phyloP scores from a whole-genome alignment of 331 rosid genomes.

The Stylosanthes scabra region DNA sequence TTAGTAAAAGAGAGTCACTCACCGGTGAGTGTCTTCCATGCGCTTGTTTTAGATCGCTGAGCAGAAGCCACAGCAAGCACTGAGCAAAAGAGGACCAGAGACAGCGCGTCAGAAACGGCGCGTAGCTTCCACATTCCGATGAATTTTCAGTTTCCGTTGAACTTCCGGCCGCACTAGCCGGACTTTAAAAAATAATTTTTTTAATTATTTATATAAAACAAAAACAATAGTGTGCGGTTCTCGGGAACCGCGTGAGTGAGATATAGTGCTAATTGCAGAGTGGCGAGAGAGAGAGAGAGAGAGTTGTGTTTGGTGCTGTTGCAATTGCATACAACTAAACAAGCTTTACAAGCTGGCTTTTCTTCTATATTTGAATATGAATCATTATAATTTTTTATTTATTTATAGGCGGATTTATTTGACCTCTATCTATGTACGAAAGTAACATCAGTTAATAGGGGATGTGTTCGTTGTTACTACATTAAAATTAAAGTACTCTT shows the following conservation, averaged over 20 bases:
- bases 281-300: not conserved
- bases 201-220: not conserved
- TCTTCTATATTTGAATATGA: not conserved
- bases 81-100: constrained; percentile 52
- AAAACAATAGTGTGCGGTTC: not conserved
- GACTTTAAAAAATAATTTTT: not conserved
- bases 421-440: not conserved
- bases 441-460: not conserved
- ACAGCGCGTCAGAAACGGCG: constrained; percentile 37
- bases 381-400: not conserved
- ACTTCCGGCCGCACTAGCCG: constrained; percentile 24
- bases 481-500: not conserved
- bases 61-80: constrained; percentile 57
- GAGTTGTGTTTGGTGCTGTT: not conserved
- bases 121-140: constrained; percentile 63
- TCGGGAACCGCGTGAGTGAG: not conserved
- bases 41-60: constrained; percentile 51
- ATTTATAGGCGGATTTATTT: not conserved
- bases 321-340: not conserved
- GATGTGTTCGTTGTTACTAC: not conserved
- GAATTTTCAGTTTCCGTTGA: constrained; percentile 14
- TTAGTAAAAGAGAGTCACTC: constrained; percentile 5
- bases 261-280: not conserved
- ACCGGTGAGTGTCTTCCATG: constrained; percentile 82
- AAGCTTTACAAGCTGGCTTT: not conserved